Evolutionary conservation across 345 rosid genomes (phyloP), one percentile per base, ranked within the genome.

Genomic region (Eucalyptus lansdowneana): DNA sequence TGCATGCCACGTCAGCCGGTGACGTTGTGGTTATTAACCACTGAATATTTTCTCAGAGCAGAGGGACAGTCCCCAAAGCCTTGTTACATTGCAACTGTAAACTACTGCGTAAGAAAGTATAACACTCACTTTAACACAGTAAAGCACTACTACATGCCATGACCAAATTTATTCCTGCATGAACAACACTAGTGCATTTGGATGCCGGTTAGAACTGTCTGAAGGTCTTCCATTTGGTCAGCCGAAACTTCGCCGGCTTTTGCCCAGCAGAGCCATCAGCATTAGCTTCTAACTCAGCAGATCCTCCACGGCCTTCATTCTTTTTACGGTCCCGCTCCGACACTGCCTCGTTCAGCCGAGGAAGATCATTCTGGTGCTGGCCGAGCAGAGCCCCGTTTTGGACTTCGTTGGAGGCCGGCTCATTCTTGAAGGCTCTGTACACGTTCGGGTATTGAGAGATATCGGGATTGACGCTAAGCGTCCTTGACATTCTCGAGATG

Each of bases 381-480:
- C 69, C n/a, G 69, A 27, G 69, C 69, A 12, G 69, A 60, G 31
- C 69, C 69, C 69, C 69, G 69, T 60, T 27, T 29, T 12, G 69
- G 69, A 60, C 69, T 60, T 60, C 69, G 31, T 60, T 60, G n/a
- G n/a, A 60, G 69, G n/a, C n/a, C n/a, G 50, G 53, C 51, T 22
- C 45, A 27, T 92, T 90, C 67, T 90, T 91, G 90, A 92, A 90
- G 56, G 42, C 89, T 90, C 80, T 90, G 91, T 88, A 87, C 22
- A 92, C 91, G 31, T 11, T 91, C 2, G 95, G 95, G 92, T 93
- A 94, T 14, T 88, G 92, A 47, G 93, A 90, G 17, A 83, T 50
- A 80, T 87, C 94, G 15, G 88, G 56, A 34, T 90, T 85, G 34
- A 88, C 45, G 56, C 89, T 91, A 9, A 93, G 87, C 91, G 3